Evolutionary conservation across 1,139 yeast species (phyloP), one percentile per base, ranked within the genome.

Genomic region (Diutina mesorugosa): DNA sequence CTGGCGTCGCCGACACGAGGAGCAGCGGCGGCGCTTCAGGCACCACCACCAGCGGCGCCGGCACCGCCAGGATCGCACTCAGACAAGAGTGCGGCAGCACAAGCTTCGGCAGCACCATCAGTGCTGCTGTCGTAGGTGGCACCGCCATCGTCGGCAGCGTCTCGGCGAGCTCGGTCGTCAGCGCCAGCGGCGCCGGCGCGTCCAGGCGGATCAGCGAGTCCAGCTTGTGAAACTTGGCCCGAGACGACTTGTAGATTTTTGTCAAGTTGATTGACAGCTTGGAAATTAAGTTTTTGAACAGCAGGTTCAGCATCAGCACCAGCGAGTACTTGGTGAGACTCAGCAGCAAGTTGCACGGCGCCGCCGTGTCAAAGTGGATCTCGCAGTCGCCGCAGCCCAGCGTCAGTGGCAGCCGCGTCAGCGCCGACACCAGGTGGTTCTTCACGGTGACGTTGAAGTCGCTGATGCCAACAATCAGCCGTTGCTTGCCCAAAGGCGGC

Each of bases 141-240:
- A 32, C 29, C 28, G 29, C 30, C 53, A 50, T 50, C 28, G 29
- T n/a, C 14, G 41, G 41, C 41, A 35, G 41, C n/a, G 41, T 35
- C 41, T 35, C 41, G 41, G 41, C 14, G 14, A 35, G 41, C n/a
- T 35, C 41, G 41, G 41, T 14, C 41, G 41, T 35, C 41, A 35
- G 41, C 41, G 10, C 41, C 28, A 32, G 30, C 16, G 45, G 45
- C 21, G 53, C 45, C 9, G 53, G 14, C 21, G 14, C 30, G 9
- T 32, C 53, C 53, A 50, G 45, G 26, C 30, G 45, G 41, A 50
- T 32, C 53, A 50, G 53, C 28, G 45, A 32, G 14, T 50, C 53
- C 53, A 50, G 53, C 38, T 50, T 50, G 18, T 50, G 53, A 18
- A 50, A 50, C 32, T 50, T 50, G 18, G 53, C 53, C 45, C 53